Evolutionary conservation across 768 basidiomycete genomes (phyloP).

Genomic region (Solioccasus polychromus): DNA sequence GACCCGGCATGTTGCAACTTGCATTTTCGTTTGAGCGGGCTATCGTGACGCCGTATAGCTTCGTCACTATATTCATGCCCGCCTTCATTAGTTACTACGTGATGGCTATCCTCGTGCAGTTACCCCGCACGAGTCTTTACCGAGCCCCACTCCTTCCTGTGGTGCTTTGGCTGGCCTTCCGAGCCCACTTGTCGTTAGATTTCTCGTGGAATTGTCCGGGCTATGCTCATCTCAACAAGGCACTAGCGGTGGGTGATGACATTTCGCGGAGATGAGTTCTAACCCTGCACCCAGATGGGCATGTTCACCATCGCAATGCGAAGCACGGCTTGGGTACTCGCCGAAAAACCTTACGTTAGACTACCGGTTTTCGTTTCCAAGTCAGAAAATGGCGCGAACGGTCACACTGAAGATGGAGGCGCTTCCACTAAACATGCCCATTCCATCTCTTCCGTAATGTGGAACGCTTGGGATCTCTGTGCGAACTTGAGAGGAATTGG

Average conservation of each 20-base stretch:
- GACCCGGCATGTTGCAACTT: slow-evolving; percentile 7
- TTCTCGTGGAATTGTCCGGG: slow-evolving; percentile 16
- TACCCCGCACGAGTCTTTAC: slow-evolving; percentile 41
- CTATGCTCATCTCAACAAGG: slow-evolving; percentile 20
- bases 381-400: background rate
- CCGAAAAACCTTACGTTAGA: slow-evolving; percentile 11
- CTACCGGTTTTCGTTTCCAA: slow-evolving; percentile 7
- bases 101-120: slow-evolving; percentile 51
- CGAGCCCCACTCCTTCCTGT: slow-evolving; percentile 49
- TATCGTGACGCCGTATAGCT: slow-evolving; percentile 27
- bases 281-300: slow-evolving; percentile 10
- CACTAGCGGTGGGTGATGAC: slow-evolving; percentile 15
- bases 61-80: slow-evolving; percentile 38
- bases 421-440: background rate
- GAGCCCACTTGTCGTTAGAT: slow-evolving; percentile 31
- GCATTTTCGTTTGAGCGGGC: slow-evolving; percentile 14
- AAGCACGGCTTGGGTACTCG: slow-evolving; percentile 21
- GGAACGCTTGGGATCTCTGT: slow-evolving; percentile 28
- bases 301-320: slow-evolving; percentile 28
- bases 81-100: slow-evolving; percentile 45
- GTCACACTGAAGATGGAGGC: slow-evolving; percentile 1
- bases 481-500: slow-evolving; percentile 28
- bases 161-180: slow-evolving; percentile 43
- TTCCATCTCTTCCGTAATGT: slow-evolving; percentile 18
- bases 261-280: background rate